A percentile compares a stretch with the other conserved stretches of the same genome.
phyloP scores from a whole-genome alignment of 2,329 filamentous ascomycete species.

The Fusarium nygamai region DNA sequence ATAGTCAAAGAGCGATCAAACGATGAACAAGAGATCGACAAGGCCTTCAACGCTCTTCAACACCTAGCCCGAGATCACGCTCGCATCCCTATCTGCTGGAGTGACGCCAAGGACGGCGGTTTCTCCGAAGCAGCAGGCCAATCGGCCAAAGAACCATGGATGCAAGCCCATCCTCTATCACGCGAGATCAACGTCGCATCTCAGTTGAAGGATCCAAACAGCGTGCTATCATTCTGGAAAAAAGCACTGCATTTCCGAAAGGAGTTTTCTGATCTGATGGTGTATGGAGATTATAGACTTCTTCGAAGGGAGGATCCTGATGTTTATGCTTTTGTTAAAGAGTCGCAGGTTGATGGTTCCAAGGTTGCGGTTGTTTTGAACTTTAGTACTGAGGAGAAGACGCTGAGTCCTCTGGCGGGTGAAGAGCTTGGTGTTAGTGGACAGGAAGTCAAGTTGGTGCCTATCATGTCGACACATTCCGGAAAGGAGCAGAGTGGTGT shows the following conservation, averaged over 20 bases:
- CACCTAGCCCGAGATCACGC: constrained; percentile 66
- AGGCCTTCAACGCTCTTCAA: constrained; percentile 46
- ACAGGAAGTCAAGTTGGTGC: constrained; percentile 31
- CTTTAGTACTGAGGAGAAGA: constrained; percentile 46
- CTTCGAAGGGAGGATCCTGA: constrained; percentile 40
- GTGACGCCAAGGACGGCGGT: constrained; percentile 44
- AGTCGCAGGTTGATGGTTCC: constrained; percentile 34
- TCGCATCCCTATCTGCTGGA: constrained; percentile 75
- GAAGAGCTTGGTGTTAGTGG: constrained; percentile 38
- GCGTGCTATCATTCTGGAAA: constrained; percentile 49
- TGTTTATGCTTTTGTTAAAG: constrained; percentile 46
- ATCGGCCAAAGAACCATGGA: constrained; percentile 46
- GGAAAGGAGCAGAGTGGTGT: constrained; percentile 20
- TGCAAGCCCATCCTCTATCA: constrained; percentile 47
- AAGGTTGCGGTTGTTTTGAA: constrained; percentile 47
- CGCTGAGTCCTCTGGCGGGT: constrained; percentile 25
- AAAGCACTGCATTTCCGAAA: constrained; percentile 44
- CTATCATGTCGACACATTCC: constrained; percentile 43
- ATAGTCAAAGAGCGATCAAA: constrained; percentile 45
- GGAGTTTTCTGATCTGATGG: constrained; percentile 46
- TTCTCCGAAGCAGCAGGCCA: constrained; percentile 49
- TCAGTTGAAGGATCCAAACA: constrained; percentile 56
- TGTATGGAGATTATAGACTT: constrained; percentile 49
- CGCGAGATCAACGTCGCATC: constrained; percentile 64
- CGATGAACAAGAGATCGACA: constrained; percentile 49